A percentile compares a stretch with the other conserved stretches of the same genome.
Conservation (phyloP, 805 yeast species). For the Wickerhamiella domercqiae region DNA sequence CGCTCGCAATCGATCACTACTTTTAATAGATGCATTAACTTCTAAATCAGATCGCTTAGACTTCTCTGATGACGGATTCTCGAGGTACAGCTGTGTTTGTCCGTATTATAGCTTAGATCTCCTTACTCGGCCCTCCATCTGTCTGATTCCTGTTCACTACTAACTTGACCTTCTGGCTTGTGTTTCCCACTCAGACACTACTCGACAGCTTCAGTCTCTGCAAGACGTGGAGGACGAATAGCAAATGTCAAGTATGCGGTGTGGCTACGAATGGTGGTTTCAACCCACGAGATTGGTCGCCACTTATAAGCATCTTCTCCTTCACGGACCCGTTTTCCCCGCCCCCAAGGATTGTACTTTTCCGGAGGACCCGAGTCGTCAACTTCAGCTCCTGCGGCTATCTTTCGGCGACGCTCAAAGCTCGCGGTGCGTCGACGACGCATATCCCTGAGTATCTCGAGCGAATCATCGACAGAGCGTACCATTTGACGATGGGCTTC, state of each 20-base stretch:
- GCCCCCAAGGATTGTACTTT: slow-evolving; percentile 78
- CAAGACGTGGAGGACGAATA: slow-evolving; percentile 25
- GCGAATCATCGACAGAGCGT: slow-evolving; percentile 62
- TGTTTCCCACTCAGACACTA: too few relatives aligned
- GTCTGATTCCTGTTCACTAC: too few relatives aligned
- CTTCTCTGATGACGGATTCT: too few relatives aligned
- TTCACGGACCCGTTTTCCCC: slow-evolving; percentile 67
- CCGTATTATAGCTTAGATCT: too few relatives aligned
- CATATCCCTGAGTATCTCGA: slow-evolving; percentile 66
- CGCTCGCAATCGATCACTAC: too few relatives aligned
- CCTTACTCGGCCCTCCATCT: too few relatives aligned
- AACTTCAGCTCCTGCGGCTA: slow-evolving; percentile 18
- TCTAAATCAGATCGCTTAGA: too few relatives aligned
- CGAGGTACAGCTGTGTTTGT: too few relatives aligned
- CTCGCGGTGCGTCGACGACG: slow-evolving; percentile 49
- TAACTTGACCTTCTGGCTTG: too few relatives aligned
- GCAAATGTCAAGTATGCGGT: slow-evolving; percentile 94
- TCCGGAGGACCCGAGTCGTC: slow-evolving; percentile 10
- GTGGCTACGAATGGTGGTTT: slow-evolving; percentile 77
- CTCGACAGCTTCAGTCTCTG: too few relatives aligned
- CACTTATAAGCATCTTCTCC: slow-evolving; percentile 73
- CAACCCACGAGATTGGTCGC: slow-evolving; percentile 72
- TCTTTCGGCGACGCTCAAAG: slow-evolving; percentile 21
- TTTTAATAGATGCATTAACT: too few relatives aligned
- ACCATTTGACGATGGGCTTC: slow-evolving; percentile 86